Evolutionary conservation across 2,329 filamentous ascomycete species (phyloP).

Genomic region (Fusarium chlamydosporum): DNA sequence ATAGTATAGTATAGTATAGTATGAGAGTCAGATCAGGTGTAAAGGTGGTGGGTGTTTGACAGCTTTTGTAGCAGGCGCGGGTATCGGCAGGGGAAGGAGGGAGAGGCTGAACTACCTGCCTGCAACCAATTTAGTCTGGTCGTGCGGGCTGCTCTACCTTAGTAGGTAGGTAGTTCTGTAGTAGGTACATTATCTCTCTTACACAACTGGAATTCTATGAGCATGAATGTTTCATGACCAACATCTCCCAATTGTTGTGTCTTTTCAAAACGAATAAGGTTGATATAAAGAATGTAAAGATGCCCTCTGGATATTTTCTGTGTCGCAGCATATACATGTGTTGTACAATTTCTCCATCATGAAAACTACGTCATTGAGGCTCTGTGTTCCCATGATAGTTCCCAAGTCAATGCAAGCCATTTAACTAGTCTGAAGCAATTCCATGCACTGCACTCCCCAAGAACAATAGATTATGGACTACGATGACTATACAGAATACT

Average conservation of each 20-base stretch:
- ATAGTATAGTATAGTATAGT: neutral
- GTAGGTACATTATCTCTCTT: neutral
- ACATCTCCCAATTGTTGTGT: neutral
- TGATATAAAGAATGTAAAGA: accelerated
- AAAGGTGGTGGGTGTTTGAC: slow-evolving; percentile 35
- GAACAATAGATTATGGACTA: neutral
- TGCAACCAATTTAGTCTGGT: neutral
- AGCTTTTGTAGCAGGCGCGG: slow-evolving; percentile 43
- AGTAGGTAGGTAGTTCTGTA: neutral
- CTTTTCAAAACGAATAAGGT: neutral
- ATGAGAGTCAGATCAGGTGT: neutral
- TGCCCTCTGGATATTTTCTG: accelerated
- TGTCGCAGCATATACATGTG: neutral
- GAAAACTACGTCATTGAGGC: slow-evolving; percentile 45
- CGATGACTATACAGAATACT: neutral
- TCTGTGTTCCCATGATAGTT: slow-evolving; percentile 34
- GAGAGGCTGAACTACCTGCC: slow-evolving; percentile 25
- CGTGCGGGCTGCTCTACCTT: slow-evolving; percentile 8
- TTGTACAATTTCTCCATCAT: slow-evolving; percentile 20
- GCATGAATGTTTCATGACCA: neutral
- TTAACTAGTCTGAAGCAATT: slow-evolving; percentile 7
- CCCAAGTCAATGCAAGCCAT: slow-evolving; percentile 10
- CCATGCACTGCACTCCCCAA: neutral
- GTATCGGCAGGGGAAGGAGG: slow-evolving; percentile 27
- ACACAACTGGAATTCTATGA: neutral